Evolutionary conservation across 768 basidiomycete species (phyloP).

Genomic region (Xerocomus brunneocitrinus): DNA sequence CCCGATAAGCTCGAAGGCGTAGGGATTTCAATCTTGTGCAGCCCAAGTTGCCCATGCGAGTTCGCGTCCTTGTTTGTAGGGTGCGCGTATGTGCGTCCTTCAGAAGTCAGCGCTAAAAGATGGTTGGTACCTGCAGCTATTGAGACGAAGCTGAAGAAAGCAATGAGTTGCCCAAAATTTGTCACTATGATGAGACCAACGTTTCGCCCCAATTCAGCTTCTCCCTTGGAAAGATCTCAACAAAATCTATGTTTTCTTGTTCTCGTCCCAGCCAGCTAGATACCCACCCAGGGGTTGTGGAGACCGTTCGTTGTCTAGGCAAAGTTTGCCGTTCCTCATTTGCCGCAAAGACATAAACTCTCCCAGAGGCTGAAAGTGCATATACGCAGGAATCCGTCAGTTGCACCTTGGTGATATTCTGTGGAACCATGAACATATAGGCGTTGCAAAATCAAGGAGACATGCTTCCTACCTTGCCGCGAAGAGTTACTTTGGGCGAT

Average conservation of each 20-base stretch:
- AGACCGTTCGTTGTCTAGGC: constrained; percentile 36
- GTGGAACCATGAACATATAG: background rate
- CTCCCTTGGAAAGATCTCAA: constrained; percentile 56
- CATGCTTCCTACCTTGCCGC: constrained; percentile 51
- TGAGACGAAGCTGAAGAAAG: constrained; percentile 52
- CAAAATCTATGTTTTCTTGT: constrained; percentile 49
- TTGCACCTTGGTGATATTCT: constrained; percentile 70
- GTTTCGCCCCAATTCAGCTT: constrained; percentile 61
- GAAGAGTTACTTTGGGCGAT: constrained; percentile 50
- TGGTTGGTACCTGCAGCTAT: constrained; percentile 73
- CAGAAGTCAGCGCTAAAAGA: constrained; percentile 64
- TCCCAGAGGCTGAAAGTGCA: constrained; percentile 75
- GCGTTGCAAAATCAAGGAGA: background rate
- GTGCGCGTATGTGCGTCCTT: constrained; percentile 73
- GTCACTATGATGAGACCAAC: constrained; percentile 35
- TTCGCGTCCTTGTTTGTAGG: constrained; percentile 76
- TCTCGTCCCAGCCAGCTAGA: constrained; percentile 53
- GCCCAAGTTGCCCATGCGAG: constrained; percentile 77
- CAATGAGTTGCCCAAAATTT: constrained; percentile 8
- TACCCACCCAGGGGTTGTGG: constrained; percentile 56
- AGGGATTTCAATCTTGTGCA: constrained; percentile 56
- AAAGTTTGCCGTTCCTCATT: constrained; percentile 44
- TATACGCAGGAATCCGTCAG: constrained; percentile 60
- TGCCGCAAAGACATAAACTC: constrained; percentile 64
- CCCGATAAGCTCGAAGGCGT: constrained; percentile 22